Conservation (phyloP, 2,329 filamentous ascomycete species). For the Zymoseptoria ardabiliae region DNA sequence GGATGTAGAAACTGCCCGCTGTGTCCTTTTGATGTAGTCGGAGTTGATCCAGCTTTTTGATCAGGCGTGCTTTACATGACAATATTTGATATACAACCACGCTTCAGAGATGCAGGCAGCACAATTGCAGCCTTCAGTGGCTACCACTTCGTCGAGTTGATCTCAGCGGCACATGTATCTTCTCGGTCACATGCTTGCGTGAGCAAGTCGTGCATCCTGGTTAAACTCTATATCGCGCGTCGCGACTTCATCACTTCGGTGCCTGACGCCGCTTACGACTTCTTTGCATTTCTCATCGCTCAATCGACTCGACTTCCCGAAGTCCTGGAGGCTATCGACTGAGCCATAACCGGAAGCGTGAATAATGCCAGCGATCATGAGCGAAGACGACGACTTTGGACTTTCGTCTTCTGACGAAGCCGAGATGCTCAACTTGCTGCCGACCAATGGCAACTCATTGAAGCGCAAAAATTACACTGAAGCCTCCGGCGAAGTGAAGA, state of each 20-base stretch:
- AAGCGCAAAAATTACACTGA: slow-evolving; percentile 13
- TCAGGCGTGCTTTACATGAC: no score
- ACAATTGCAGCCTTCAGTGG: background rate
- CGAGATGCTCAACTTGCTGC: slow-evolving; percentile 18
- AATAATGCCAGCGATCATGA: background rate
- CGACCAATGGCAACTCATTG: background rate
- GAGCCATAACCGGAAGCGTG: no score
- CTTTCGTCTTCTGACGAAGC: slow-evolving; percentile 21
- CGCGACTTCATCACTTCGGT: background rate
- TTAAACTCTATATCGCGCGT: background rate
- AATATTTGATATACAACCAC: no score
- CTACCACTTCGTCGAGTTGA: no score
- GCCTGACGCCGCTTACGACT: background rate
- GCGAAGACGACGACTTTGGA: slow-evolving; percentile 21
- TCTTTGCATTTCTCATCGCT: background rate
- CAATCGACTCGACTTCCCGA: background rate
- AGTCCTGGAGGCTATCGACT: no score
- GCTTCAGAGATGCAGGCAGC: background rate
- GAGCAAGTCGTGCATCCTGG: background rate
- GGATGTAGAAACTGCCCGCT: no score
- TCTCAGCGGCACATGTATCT: background rate
- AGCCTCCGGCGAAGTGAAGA: slow-evolving; percentile 4
- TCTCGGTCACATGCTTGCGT: background rate
- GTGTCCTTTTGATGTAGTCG: no score
- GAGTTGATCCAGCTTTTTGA: no score